Base-by-base conservation (phyloP, 306 rosid species). In the Gleditsia sinensis region DNA sequence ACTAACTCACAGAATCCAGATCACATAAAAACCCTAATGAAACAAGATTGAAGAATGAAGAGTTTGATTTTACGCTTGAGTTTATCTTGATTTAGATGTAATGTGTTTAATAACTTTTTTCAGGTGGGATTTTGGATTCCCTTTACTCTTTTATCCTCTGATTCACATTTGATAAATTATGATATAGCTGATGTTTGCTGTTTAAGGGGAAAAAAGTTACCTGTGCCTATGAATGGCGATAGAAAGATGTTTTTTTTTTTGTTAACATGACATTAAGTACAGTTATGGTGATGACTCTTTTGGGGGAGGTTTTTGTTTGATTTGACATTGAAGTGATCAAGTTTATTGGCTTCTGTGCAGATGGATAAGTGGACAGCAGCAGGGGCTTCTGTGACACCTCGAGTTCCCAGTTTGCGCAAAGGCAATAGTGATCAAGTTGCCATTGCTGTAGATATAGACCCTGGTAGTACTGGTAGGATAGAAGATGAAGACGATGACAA, bases 401-500 rank as follows among this genome's bases (percentile, higher is more conserved):
- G 88, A 87, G 99, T 95, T 40, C 98, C 96, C 64, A 92, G 98
- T 89, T 82, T 92, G 77, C 99, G 98, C 73, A 95, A 95, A 80
- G 96, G 88, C 74, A 92, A 86, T 76, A 90, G 25, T 32, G 99
- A 95, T 58, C 93, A 92, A 82, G 83, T 95, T 79, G 92, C 99
- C 75, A 84, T 95, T 82, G 96, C 99, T 40, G 87, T 94, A 80
- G 99, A 92, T 85, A 83, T 45, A 89, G 96, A 88, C 80, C 89
- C 91, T 82, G 89, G 73, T 58, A 89, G 86, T 79, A 78, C 84
- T 60, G 68, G 77, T 78, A 87, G 88, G 82, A 77, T 92, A 68
- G 98, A 94, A 49, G 96, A 94, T 66, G 99, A 95, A 82, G 99
- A 95, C 9, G 99, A 94, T 8, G 98, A 92, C 80, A 95, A 95